These are phyloP conservation scores for Lentinula lateritia DNA, from an alignment of 768 basidiomycete genomes.

Conservation along the genomic window DNA sequence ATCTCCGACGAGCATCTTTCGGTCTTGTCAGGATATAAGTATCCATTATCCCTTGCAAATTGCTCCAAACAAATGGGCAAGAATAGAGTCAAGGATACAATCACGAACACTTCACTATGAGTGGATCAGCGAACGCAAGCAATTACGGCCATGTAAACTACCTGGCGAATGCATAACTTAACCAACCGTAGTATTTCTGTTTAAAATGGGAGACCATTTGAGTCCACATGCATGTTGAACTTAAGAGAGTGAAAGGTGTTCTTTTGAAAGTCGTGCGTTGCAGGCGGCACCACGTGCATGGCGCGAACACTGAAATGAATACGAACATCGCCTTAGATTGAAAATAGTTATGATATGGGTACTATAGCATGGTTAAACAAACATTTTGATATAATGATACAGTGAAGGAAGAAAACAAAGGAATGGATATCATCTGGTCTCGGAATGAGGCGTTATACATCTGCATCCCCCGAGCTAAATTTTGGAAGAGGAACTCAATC, in stretches of 20 bases:
- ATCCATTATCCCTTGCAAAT: constrained; percentile 87
- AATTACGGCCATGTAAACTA: constrained; percentile 13
- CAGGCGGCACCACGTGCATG: neutral
- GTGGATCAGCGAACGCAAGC: neutral
- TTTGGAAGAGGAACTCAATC: neutral
- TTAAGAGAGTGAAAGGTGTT: neutral
- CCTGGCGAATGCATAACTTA: constrained; percentile 86
- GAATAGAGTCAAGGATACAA: constrained; percentile 77
- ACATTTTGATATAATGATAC: neutral
- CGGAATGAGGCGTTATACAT: neutral
- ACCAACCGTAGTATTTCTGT: constrained; percentile 47
- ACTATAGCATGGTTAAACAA: neutral
- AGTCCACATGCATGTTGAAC: neutral
- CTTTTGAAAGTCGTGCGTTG: neutral
- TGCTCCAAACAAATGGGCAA: constrained; percentile 83
- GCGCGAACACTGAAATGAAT: neutral
- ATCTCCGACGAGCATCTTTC: constrained; percentile 40
- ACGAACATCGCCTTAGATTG: neutral
- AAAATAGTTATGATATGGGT: neutral
- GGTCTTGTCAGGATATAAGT: constrained; percentile 60
- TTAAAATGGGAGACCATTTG: neutral
- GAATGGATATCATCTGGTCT: neutral
- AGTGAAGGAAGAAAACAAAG: neutral
- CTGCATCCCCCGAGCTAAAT: neutral
- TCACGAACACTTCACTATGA: constrained; percentile 71